These are phyloP conservation scores for Helianthus tuberosus DNA, from an alignment of 129 eudicot genomes.

Conservation along the genomic window DNA sequence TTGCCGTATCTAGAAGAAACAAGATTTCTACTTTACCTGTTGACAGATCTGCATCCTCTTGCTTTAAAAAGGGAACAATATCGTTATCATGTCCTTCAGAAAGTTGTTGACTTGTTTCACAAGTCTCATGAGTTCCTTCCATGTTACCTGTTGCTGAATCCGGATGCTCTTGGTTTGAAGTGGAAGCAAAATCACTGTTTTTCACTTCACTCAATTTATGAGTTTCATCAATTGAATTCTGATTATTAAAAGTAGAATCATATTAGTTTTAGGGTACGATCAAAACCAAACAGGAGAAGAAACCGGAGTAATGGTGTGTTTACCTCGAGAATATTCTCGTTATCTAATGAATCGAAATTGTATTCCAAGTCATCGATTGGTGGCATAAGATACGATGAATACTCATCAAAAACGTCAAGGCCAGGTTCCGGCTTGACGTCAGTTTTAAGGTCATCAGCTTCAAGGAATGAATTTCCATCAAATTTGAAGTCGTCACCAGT, in stretches of 20 bases:
- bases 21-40: constrained; percentile 46
- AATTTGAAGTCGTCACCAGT: constrained; percentile 33
- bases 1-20: constrained; percentile 3
- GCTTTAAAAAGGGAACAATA: constrained; percentile 46
- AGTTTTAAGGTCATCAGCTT: constrained; percentile 56
- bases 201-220: constrained; percentile 35
- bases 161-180: constrained; percentile 36
- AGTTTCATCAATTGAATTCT: constrained; percentile 38
- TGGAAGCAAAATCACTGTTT: constrained; percentile 31
- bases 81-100: constrained; percentile 25
- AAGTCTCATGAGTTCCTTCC: constrained; percentile 25
- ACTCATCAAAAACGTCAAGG: constrained; percentile 61
- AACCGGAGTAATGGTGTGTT: neutral
- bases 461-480: constrained; percentile 64
- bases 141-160: constrained; percentile 26
- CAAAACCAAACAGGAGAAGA: neutral
- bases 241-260: constrained; percentile 23
- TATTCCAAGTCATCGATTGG: constrained; percentile 40
- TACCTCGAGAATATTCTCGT: constrained; percentile 59
- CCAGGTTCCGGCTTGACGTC: constrained; percentile 51
- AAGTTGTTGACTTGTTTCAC: constrained; percentile 31
- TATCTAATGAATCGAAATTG: constrained; percentile 41
- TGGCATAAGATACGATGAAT: constrained; percentile 55
- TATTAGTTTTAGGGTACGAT: neutral
- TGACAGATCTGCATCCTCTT: constrained; percentile 37